Evolutionary conservation across 352 stramenopile species (phyloP), one percentile per base, ranked within the genome.

Genomic region (Pythium brachiatum): DNA sequence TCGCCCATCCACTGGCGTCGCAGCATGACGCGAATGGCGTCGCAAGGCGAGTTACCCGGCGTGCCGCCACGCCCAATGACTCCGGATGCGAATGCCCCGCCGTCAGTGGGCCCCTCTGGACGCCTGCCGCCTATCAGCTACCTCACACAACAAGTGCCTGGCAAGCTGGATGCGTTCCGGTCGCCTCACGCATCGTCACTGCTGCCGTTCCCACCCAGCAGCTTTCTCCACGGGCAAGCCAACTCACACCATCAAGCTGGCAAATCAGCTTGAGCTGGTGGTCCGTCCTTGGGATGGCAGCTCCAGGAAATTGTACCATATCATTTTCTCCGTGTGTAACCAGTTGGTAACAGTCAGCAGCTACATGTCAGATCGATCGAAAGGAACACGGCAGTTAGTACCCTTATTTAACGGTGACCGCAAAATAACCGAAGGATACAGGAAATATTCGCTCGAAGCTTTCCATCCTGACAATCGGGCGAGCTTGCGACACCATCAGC

Each of bases 81-180:
- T 26, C 53, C 44, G 9, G 43, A 65, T 21, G 52, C 39, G 26
- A 66, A 39, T 43, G 31, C n/a, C n/a, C n/a, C 41, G 3, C 53
- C 64, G 7, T 11, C 47, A 7, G 58, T 72, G 31, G 60, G 72
- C 32, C 70, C 68, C 11, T 79, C 66, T 9, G 69, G 72, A 15
- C 75, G 79, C 18, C 69, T 92, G 43, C 83, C 83, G 23, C 83
- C 83, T 23, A 92, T 92, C 69, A 88, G 83, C 66, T 89, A 81
- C 53, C 73, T 92, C 47, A 92, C 85, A 36, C 71, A 78, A 59
- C 70, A 74, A 47, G 57, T 73, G 53, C 77, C 79, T 0, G 70
- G 76, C 57, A 92, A 90, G 34, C 67, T 89, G 5, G 80, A 89
- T 43, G 77, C 76, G 25, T 89, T 81, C 69, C 77, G 79, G 16